Percentiles rank a stretch among this genome's conserved stretches.
These are phyloP conservation scores for Pelagophyceae sp. DNA, from an alignment of 352 stramenopile genomes.

Conservation along the genomic window DNA sequence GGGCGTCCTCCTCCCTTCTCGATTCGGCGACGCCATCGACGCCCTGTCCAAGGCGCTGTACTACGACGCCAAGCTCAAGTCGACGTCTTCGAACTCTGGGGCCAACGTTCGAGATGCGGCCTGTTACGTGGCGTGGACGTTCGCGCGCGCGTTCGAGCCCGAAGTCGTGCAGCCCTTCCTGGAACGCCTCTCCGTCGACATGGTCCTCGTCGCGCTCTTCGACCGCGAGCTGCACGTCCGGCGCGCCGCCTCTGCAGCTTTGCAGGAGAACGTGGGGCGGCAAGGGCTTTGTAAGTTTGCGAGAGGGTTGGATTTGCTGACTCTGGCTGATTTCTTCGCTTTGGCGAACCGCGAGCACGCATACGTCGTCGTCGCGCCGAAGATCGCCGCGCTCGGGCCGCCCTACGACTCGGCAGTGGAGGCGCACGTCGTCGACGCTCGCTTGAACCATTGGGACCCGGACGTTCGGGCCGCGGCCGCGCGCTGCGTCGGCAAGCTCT, in stretches of 20 bases:
- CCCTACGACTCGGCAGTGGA: no score
- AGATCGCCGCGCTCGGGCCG: slow-evolving; percentile 79
- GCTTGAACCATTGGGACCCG: no score
- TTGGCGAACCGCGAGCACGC: slow-evolving; percentile 79
- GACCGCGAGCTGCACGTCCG: slow-evolving; percentile 96
- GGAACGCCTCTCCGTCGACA: slow-evolving; percentile 67
- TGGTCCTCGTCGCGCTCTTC: slow-evolving; percentile 89
- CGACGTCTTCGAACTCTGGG: no score
- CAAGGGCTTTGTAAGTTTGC: slow-evolving; percentile 45
- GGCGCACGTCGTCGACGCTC: no score
- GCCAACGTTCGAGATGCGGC: slow-evolving; percentile 92
- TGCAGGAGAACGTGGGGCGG: slow-evolving; percentile 86
- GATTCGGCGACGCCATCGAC: slow-evolving; percentile 72
- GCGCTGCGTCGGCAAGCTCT: no score
- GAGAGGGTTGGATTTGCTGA: slow-evolving; percentile 86
- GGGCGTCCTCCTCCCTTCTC: slow-evolving; percentile 82
- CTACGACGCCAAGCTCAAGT: slow-evolving; percentile 89
- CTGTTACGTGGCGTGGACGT: slow-evolving; percentile 96
- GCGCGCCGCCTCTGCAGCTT: slow-evolving; percentile 90
- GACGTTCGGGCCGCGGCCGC: no score
- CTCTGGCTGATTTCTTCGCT: slow-evolving; percentile 91
- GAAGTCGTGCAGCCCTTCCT: slow-evolving; percentile 76
- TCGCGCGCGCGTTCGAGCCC: slow-evolving; percentile 85
- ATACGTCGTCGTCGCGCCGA: slow-evolving; percentile 77
- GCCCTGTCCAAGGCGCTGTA: slow-evolving; percentile 48